Base-by-base conservation (phyloP, 2,329 filamentous ascomycete genomes). In the Phoma sp. region DNA sequence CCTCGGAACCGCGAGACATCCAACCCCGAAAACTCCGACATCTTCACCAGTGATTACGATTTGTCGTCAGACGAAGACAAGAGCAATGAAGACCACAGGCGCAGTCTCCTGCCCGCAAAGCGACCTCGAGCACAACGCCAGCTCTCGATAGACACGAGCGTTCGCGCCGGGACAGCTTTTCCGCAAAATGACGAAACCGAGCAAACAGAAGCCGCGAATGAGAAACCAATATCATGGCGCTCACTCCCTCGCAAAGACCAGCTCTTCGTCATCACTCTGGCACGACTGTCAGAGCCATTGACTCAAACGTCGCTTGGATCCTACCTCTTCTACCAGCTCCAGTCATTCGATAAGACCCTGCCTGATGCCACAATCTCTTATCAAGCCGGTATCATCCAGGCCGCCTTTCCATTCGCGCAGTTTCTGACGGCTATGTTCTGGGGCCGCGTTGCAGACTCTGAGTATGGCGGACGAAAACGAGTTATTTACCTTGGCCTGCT, bases 271-370 rank as follows among this genome's bases (percentile, higher is more conserved):
- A 81, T 96, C 42, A 92, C 89, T 0, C 77, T 96, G 37, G 88
- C 91, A 7, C 86, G 92, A 23, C 78, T 96, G 18, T 91, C 89
- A 10, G 92, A 96, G 70, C 92, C 92, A 3, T 78, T 96, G 29
- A 89, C 91, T 0, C 90, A 95, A 68, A 92, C 90, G 0, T 74
- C 72, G 1, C 64, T 75, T 2, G 71, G 72, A 12, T 84, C 89
- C 1, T 96, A 96, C 74, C 87, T 96, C 80, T 96, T 91, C 76
- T 96, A 93, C 74, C 91, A 95, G 73, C 83, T 96, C n/a, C 87
- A 86, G 63, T 93, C 88, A 53, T 93, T 96, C 64, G 81, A 90
- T 20, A 80, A 80, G 2, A 80, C 75, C 18, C 72, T 82, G 17
- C 76, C 83, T 2, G 83, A 87, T 47, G 81, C 81, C 2, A 86